phyloP scores from a whole-genome alignment of 2,329 filamentous ascomycete genomes.

The Cladosporium sp. region DNA sequence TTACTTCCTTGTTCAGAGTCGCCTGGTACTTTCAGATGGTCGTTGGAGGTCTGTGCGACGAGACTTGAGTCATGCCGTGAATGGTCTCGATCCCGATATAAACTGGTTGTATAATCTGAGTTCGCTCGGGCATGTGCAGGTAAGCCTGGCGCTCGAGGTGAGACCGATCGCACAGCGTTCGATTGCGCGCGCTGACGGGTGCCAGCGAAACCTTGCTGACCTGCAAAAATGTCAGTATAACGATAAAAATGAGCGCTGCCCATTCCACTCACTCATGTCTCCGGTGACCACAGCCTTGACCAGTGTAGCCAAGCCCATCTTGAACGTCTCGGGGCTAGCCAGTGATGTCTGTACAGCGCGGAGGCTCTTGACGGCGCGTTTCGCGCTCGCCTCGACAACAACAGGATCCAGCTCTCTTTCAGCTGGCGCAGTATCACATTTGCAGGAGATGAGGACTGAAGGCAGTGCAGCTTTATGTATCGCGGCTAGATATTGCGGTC shows the following conservation, averaged over 20 bases:
- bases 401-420: constrained; percentile 70
- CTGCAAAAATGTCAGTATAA: not conserved
- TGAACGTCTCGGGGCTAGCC: constrained; percentile 69
- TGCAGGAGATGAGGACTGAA: constrained; percentile 80
- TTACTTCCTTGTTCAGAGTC: constrained; percentile 46
- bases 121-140: constrained; percentile 49
- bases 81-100: constrained; percentile 31
- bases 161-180: constrained; percentile 43
- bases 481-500: constrained; percentile 51
- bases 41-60: constrained; percentile 28
- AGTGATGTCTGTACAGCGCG: constrained; percentile 72
- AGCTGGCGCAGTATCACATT: constrained; percentile 77
- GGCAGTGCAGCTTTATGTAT: constrained; percentile 72
- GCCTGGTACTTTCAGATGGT: constrained; percentile 36
- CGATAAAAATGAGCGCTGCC: not conserved
- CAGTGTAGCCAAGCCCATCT: constrained; percentile 73
- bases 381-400: constrained; percentile 64
- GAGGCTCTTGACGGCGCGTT: constrained; percentile 61
- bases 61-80: constrained; percentile 37
- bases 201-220: constrained; percentile 28
- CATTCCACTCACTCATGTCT: not conserved
- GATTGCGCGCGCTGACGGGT: constrained; percentile 47
- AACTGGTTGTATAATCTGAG: constrained; percentile 45
- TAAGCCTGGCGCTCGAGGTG: constrained; percentile 39
- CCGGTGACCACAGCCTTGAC: constrained; percentile 59